These are phyloP conservation scores for Sporothrix pallida DNA, from an alignment of 2,329 filamentous ascomycete species.

Conservation along the genomic window DNA sequence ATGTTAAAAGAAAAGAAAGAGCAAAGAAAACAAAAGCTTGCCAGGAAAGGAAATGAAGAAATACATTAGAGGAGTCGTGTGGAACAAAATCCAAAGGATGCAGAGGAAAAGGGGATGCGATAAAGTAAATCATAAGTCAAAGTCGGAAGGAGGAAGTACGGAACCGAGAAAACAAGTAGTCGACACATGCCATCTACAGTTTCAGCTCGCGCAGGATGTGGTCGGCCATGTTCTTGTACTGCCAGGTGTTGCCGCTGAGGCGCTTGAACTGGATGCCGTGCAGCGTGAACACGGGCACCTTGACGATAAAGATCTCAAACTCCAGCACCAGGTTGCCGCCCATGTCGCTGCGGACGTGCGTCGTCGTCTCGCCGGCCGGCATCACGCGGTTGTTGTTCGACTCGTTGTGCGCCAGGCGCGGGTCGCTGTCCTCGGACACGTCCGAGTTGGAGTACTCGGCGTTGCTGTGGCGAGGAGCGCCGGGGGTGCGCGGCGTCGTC, in stretches of 20 bases:
- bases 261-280: slow-evolving; percentile 99
- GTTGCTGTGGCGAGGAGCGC: slow-evolving; percentile 49
- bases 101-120: no score
- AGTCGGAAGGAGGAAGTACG: background rate
- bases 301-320: slow-evolving; percentile 97
- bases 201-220: slow-evolving; percentile 87
- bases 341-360: slow-evolving; percentile 87
- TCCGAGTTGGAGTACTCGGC: slow-evolving; percentile 85
- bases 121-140: background rate
- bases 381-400: slow-evolving; percentile 50
- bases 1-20: background rate
- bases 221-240: slow-evolving; percentile 98
- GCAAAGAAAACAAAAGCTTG: background rate
- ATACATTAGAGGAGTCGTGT: slow-evolving; percentile 1
- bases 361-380: slow-evolving; percentile 83
- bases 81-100: background rate
- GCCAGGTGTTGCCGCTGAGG: slow-evolving; percentile 93
- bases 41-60: background rate
- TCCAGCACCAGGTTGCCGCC: slow-evolving; percentile 82
- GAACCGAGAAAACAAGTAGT: background rate
- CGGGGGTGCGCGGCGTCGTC: slow-evolving; percentile 56
- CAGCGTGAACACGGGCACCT: slow-evolving; percentile 88
- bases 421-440: slow-evolving; percentile 76
- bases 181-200: slow-evolving; percentile 58
- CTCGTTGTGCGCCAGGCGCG: slow-evolving; percentile 56